phyloP scores from a whole-genome alignment of 331 rosid genomes.

The Prunus yedoensis region DNA sequence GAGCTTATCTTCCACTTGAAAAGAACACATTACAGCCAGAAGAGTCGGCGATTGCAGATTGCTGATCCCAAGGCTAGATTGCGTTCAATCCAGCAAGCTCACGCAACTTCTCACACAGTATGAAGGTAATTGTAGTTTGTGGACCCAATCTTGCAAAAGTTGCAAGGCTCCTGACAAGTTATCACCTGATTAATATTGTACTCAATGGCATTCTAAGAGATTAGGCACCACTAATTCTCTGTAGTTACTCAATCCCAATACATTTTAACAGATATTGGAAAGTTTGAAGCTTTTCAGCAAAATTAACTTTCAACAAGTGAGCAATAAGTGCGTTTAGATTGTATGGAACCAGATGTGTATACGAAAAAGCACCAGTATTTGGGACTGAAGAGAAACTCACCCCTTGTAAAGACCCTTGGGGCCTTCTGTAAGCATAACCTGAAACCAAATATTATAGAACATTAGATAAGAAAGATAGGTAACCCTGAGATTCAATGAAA shows the following conservation, averaged over 20 bases:
- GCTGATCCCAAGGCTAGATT: conserved; percentile 35
- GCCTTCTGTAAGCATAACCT: conserved; percentile 83
- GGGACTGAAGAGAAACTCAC: conserved; percentile 42
- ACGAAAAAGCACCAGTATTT: background rate
- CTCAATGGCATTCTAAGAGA: too few relatives aligned
- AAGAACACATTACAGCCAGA: background rate
- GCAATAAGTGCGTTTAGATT: background rate
- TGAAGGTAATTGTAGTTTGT: conserved; percentile 83
- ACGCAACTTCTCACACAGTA: conserved; percentile 86
- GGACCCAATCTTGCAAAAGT: conserved; percentile 89
- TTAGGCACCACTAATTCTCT: background rate
- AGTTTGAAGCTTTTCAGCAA: background rate
- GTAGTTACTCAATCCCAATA: background rate
- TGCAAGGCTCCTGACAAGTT: conserved; percentile 71
- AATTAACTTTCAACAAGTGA: background rate
- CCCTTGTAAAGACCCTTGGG: conserved; percentile 92
- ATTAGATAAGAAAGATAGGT: conserved; percentile 12
- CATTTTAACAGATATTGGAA: background rate
- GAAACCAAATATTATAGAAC: conserved; percentile 34
- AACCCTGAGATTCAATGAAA: background rate
- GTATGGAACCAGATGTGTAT: background rate
- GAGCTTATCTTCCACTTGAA: background rate
- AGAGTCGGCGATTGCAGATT: background rate
- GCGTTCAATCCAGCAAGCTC: conserved; percentile 76
- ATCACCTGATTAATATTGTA: background rate